A percentile compares a stretch with the other conserved stretches of the same genome.
phyloP scores from a whole-genome alignment of 2,329 filamentous ascomycete genomes.

The Verticillium longisporum region DNA sequence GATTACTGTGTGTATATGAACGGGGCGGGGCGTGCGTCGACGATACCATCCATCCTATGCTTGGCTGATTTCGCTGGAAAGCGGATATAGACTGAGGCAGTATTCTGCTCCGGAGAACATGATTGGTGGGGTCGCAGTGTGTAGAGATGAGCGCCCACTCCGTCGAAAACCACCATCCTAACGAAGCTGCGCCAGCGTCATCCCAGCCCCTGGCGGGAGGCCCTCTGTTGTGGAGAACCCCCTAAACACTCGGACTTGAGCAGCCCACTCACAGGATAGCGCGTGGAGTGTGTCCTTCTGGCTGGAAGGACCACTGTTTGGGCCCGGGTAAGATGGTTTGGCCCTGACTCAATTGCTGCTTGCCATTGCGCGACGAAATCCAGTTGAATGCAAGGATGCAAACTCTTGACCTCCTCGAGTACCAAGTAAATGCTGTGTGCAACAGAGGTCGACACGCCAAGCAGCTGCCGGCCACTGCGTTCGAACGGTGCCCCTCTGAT shows the following conservation, averaged over 20 bases:
- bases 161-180: not conserved
- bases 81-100: not conserved
- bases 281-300: not conserved
- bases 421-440: no score
- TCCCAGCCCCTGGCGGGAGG: not conserved
- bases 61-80: not conserved
- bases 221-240: not conserved
- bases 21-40: not conserved
- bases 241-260: not conserved
- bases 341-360: not conserved
- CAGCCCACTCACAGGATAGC: not conserved
- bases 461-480: no score
- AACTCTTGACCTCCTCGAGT: no score
- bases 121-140: not conserved
- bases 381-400: no score
- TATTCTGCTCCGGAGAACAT: not conserved
- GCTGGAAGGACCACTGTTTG: not conserved
- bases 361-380: not conserved
- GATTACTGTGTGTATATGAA: not conserved
- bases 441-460: no score
- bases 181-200: not conserved
- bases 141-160: not conserved
- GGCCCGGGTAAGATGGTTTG: no score
- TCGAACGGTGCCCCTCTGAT: no score
- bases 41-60: not conserved